Evolutionary conservation across 305 asterid species (phyloP), one percentile per base, ranked within the genome.

Genomic region (Ilex paraguariensis): DNA sequence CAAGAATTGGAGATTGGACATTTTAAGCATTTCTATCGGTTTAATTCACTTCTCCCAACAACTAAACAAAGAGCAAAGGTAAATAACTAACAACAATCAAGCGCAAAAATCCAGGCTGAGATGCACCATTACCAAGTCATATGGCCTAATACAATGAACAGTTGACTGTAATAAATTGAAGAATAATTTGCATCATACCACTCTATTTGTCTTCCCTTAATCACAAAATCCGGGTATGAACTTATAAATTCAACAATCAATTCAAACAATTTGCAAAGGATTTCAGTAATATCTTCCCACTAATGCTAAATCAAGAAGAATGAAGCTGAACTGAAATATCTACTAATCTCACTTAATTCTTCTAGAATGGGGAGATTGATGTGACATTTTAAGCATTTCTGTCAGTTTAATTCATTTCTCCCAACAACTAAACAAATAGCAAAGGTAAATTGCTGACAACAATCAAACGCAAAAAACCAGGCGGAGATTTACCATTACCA

Each of bases 161-260:
- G 12, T 10, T 10, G 52, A 8, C 63, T 15, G 13, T 49, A n/a
- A 57, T 14, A 44, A 46, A 36, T 21, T 33, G 11, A 52, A 51
- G 52, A 46, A 42, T 28, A 36, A 17, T 12, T 46, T 44, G 32
- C 66, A 60, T 5, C 79, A 62, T 72, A 80, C 86, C 86, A 33
- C 86, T 77, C 66, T 73, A 85, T 69, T 92, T 89, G 61, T 86
- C 96, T 77, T 84, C 95, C 84, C 95, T 86, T 61, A 87, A 81
- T 74, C 28, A 21, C 1, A 21, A 21, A 21, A 21, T 21, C 28
- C 2, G 28, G 28, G 28, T 21, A 21, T 21, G 28, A 21, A 21
- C 28, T 21, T 21, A 21, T 1, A 21, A 21, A 21, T 21, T 21
- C 1, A 21, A 21, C 28, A 21, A 21, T 21, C 28, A 21, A 21